Evolutionary conservation across 768 basidiomycete species (phyloP).

Genomic region (Sutorius australiensis): DNA sequence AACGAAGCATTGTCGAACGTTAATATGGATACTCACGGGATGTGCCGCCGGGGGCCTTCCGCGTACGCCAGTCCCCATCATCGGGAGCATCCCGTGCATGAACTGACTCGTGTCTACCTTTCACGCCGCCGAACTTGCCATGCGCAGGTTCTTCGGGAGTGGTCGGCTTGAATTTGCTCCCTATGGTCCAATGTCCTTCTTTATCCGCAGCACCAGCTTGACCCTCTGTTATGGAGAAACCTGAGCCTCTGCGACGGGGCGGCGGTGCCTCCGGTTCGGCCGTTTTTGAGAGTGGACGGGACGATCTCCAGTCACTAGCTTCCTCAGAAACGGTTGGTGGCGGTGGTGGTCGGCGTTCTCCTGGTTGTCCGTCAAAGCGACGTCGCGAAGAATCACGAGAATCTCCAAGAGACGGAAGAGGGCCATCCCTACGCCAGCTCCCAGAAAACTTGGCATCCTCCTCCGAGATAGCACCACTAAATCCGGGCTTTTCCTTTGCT

Average conservation of each 20-base stretch:
- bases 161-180: slow-evolving; percentile 67
- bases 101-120: slow-evolving; percentile 52
- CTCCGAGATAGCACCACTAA: slow-evolving; percentile 47
- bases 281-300: slow-evolving; percentile 37
- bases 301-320: slow-evolving; percentile 70
- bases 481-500: slow-evolving; percentile 76
- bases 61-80: slow-evolving; percentile 71
- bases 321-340: slow-evolving; percentile 55
- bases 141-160: slow-evolving; percentile 37
- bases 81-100: slow-evolving; percentile 50
- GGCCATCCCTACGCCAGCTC: slow-evolving; percentile 85
- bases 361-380: slow-evolving; percentile 54
- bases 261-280: slow-evolving; percentile 46
- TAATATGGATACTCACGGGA: slow-evolving; percentile 56
- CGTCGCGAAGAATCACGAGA: slow-evolving; percentile 63
- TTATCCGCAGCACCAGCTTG: slow-evolving; percentile 59
- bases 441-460: slow-evolving; percentile 81
- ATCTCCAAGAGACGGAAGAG: slow-evolving; percentile 66
- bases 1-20: slow-evolving; percentile 3
- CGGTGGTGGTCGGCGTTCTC: slow-evolving; percentile 41
- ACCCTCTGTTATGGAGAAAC: slow-evolving; percentile 45
- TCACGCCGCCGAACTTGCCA: slow-evolving; percentile 42
- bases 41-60: slow-evolving; percentile 43
- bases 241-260: slow-evolving; percentile 55
- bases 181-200: slow-evolving; percentile 77